Evolutionary conservation across 2,329 filamentous ascomycete species (phyloP).

Genomic region (Penicillium nordicum): DNA sequence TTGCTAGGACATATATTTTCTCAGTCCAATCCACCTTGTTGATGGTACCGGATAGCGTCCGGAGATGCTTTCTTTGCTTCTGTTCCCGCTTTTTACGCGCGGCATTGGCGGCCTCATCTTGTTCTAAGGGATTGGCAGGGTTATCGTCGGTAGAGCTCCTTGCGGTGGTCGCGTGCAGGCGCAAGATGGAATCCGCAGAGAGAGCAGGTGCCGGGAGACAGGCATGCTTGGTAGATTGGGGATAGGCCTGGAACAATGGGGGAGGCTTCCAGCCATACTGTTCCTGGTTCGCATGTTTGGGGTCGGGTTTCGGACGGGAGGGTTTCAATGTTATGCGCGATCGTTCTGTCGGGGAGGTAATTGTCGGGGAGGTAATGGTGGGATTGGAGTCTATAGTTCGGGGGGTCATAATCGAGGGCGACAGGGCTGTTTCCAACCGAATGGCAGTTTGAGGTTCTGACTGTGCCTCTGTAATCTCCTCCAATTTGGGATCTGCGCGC

Average conservation of each 20-base stretch:
- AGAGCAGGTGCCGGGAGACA: conserved; percentile 65
- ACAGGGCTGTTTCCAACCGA: conserved; percentile 22
- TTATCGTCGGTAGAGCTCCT: conserved; percentile 18
- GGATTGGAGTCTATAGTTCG: conserved; percentile 27
- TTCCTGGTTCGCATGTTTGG: conserved; percentile 24
- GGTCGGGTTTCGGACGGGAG: conserved; percentile 23
- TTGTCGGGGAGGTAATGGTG: conserved; percentile 24
- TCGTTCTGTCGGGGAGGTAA: conserved; percentile 24
- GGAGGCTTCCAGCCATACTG: conserved; percentile 60
- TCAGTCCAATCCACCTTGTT: conserved; percentile 41
- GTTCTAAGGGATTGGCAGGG: conserved; percentile 11
- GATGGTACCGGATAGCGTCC: conserved; percentile 37
- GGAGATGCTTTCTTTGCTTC: conserved; percentile 36
- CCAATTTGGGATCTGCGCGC: conserved; percentile 31
- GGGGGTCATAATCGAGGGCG: conserved; percentile 27
- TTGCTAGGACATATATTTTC: conserved; percentile 47
- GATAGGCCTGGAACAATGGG: conserved; percentile 81
- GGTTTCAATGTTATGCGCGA: conserved; percentile 22
- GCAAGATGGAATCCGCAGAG: conserved; percentile 66
- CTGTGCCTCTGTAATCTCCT: conserved; percentile 33
- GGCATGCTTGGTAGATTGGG: conserved; percentile 74
- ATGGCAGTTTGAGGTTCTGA: conserved; percentile 16
- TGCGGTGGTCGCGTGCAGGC: conserved; percentile 44
- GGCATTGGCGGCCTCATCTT: conserved; percentile 20
- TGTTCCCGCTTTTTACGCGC: conserved; percentile 34